Evolutionary conservation across 23 red algal genomes (phyloP).

Genomic region (Gracilaria gracilis): DNA sequence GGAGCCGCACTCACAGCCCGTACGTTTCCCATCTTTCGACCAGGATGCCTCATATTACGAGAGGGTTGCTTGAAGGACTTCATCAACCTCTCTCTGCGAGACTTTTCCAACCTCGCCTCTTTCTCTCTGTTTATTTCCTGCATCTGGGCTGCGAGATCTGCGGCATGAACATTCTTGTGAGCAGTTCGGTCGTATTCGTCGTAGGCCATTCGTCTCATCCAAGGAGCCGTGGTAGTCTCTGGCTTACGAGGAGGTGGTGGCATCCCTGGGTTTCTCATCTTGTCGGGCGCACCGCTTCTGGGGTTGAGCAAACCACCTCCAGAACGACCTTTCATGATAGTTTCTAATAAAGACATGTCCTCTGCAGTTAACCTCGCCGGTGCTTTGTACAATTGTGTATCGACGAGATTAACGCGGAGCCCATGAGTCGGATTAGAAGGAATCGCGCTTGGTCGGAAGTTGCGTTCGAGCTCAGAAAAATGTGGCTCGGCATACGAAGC

Average conservation of each 20-base stretch:
- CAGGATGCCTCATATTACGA: slow-evolving; percentile 61
- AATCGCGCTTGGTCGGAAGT: slow-evolving; percentile 49
- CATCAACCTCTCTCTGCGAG: slow-evolving; percentile 31
- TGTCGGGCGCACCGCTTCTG: neutral
- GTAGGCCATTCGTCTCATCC: slow-evolving; percentile 72
- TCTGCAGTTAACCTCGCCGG: slow-evolving; percentile 37
- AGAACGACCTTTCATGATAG: slow-evolving; percentile 30
- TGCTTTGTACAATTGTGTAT: slow-evolving; percentile 11
- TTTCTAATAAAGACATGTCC: slow-evolving; percentile 47
- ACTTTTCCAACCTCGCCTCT: slow-evolving; percentile 24
- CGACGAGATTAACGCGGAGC: slow-evolving; percentile 65
- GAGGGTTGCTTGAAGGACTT: slow-evolving; percentile 43
- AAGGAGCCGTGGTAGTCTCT: slow-evolving; percentile 37
- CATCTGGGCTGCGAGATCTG: slow-evolving; percentile 44
- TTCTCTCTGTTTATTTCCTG: slow-evolving; percentile 41
- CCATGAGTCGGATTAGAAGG: slow-evolving; percentile 51
- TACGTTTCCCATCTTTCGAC: slow-evolving; percentile 43
- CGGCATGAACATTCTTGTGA: slow-evolving; percentile 43
- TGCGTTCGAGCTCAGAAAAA: slow-evolving; percentile 51
- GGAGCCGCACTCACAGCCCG: slow-evolving; percentile 41
- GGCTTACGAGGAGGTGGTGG: slow-evolving; percentile 27
- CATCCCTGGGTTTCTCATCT: slow-evolving; percentile 34
- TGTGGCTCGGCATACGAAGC: slow-evolving; percentile 47
- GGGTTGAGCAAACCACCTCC: slow-evolving; percentile 7
- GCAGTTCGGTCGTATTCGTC: slow-evolving; percentile 59